A percentile compares a stretch with the other conserved stretches of the same genome.
These are phyloP conservation scores for Phytophthora litchii DNA, from an alignment of 352 stramenopile genomes.

Conservation along the genomic window DNA sequence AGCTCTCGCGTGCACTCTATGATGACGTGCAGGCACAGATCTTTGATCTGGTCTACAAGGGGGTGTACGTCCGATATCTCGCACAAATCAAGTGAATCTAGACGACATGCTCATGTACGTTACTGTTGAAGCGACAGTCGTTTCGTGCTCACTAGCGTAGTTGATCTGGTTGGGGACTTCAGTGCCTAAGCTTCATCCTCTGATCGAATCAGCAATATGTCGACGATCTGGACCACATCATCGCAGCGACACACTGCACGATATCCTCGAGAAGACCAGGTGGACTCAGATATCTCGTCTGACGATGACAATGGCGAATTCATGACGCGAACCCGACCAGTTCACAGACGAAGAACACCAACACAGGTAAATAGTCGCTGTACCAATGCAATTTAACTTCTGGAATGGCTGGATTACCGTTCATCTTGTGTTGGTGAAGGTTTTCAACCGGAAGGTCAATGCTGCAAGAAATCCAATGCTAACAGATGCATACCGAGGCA, in stretches of 20 bases:
- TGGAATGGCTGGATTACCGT: background rate
- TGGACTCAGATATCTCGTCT: slow-evolving; percentile 13
- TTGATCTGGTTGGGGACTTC: background rate
- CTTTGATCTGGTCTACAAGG: slow-evolving; percentile 63
- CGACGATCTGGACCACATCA: slow-evolving; percentile 9
- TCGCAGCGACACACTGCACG: background rate
- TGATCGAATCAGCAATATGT: slow-evolving; percentile 9
- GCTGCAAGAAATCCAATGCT: background rate
- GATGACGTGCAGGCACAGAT: slow-evolving; percentile 63
- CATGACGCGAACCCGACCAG: background rate
- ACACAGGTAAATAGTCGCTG: slow-evolving; percentile 7
- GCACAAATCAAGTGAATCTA: slow-evolving; percentile 14
- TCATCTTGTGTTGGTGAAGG: slow-evolving; percentile 1
- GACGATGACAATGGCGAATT: slow-evolving; percentile 9
- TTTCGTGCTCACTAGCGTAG: slow-evolving; percentile 15
- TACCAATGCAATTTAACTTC: background rate
- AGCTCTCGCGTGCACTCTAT: slow-evolving; percentile 47
- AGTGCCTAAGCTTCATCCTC: background rate
- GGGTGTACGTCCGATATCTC: slow-evolving; percentile 59
- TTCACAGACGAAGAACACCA: background rate
- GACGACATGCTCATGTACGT: slow-evolving; percentile 14
- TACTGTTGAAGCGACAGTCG: slow-evolving; percentile 33
- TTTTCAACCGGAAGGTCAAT: slow-evolving; percentile 2
- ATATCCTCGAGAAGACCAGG: background rate
- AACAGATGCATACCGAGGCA: slow-evolving; percentile 1